Evolutionary conservation across 2,329 filamentous ascomycete genomes (phyloP).

Genomic region (Aspergillus melleus): DNA sequence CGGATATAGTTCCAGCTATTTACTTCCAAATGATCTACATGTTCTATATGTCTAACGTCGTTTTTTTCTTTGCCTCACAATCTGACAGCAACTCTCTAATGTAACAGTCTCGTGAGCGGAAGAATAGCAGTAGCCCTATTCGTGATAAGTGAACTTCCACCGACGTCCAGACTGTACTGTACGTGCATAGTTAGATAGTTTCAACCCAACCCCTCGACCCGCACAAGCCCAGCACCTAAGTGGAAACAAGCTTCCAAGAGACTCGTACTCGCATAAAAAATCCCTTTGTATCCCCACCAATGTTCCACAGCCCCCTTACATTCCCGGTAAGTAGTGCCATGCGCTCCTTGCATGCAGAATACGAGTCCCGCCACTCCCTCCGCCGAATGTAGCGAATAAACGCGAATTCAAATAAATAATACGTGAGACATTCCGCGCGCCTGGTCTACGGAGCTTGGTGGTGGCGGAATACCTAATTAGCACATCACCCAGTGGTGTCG

Average conservation of each 20-base stretch:
- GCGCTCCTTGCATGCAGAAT: neutral
- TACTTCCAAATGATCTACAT: no score
- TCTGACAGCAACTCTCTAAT: no score
- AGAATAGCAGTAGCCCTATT: no score
- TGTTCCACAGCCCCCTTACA: neutral
- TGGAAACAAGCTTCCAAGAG: neutral
- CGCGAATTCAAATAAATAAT: neutral
- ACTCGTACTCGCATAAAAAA: neutral
- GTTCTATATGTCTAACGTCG: no score
- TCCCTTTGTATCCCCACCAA: neutral
- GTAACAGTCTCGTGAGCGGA: no score
- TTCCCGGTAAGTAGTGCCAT: neutral
- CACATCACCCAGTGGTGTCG: neutral
- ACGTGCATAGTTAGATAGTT: no score
- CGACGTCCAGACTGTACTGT: no score
- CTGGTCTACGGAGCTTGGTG: neutral
- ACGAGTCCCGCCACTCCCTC: neutral
- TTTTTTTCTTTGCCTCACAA: no score
- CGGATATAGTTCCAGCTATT: no score
- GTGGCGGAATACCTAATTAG: no score
- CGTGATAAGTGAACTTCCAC: no score
- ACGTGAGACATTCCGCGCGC: neutral
- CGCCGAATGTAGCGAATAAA: neutral
- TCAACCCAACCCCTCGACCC: no score
- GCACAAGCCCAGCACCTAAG: neutral